Percentiles rank a stretch among this genome's conserved stretches.
phyloP scores from a whole-genome alignment of 805 yeast genomes.

The Wickerhamiella musiphila region DNA sequence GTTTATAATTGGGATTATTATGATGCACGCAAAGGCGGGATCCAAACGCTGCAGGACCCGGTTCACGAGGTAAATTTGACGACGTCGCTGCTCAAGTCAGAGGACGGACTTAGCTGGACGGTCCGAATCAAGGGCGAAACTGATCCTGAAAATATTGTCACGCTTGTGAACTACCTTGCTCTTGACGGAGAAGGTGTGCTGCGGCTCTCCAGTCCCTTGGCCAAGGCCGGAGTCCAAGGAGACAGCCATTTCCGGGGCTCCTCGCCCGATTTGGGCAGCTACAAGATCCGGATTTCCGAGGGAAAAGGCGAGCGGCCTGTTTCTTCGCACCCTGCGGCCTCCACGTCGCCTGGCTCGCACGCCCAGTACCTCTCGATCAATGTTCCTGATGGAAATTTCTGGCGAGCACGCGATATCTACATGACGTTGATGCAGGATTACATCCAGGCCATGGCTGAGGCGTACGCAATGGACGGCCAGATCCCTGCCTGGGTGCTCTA shows the following conservation, averaged over 20 bases:
- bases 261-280: conserved; percentile 50
- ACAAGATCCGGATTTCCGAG: conserved; percentile 41
- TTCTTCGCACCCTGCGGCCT: conserved; percentile 33
- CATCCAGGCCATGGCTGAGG: conserved; percentile 29
- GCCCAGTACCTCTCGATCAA: conserved; percentile 51
- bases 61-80: conserved; percentile 45
- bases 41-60: conserved; percentile 52
- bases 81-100: conserved; percentile 62
- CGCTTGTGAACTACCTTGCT: conserved; percentile 65
- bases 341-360: conserved; percentile 18
- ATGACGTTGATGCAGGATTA: conserved; percentile 54
- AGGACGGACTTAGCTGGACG: conserved; percentile 62
- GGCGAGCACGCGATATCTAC: conserved; percentile 69
- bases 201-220: conserved; percentile 16
- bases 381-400: conserved; percentile 53
- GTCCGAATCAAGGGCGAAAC: conserved; percentile 54
- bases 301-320: conserved; percentile 28
- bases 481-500: conserved; percentile 28
- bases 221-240: conserved; percentile 19
- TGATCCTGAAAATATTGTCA: conserved; percentile 26
- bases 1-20: conserved; percentile 75
- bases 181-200: conserved; percentile 40
- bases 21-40: conserved; percentile 80
- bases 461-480: conserved; percentile 20
- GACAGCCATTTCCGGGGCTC: conserved; percentile 31